Base-by-base conservation (phyloP, 371 early-diverging fungal genomes). In the Chytridium lagenaria region DNA sequence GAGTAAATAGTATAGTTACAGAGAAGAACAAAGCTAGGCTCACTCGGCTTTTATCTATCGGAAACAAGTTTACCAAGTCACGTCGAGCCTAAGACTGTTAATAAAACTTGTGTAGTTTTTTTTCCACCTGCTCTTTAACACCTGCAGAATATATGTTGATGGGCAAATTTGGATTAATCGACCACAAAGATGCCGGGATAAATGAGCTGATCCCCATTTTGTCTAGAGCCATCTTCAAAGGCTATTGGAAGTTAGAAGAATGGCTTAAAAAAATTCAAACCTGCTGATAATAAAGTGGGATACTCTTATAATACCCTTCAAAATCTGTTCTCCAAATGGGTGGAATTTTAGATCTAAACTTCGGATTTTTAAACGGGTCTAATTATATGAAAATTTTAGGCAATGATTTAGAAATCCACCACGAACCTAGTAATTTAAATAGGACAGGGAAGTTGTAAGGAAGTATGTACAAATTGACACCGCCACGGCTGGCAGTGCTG, bases 401-500 rank as follows among this genome's bases (percentile, higher is more conserved):
- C 44, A 44, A 12, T 44, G 19, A 44, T 19, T 19, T 44, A 44
- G 44, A 12, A 12, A 19, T 12, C 12, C 44, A 19, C 44, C 44
- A 44, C 44, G 19, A 44, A 76, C 80, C 79, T 44, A 91, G 77
- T 30, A 90, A 70, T 33, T 83, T 86, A 74, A 91, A 92, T 7
- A 91, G 80, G 37, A 81, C 82, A 1, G 89, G 88, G 68, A 86
- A 92, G 74, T 91, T 91, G 76, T 91, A 91, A 0, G 92, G 90
- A 51, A 90, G 78, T 0, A 90, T 78, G 34, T 89, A 91, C 72
- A 92, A 67, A 26, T 89, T 89, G 39, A 92, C 92, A 0, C 83
- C 87, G 1, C 81, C 86, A 57, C 85, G 44, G 26, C 57, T 83
- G 33, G 84, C 79, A 0, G 84, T 79, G 73, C 87, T 89, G 37